Evolutionary conservation across 2,329 filamentous ascomycete species (phyloP), one percentile per base, ranked within the genome.

Genomic region (Pseudocercospora eumusae): DNA sequence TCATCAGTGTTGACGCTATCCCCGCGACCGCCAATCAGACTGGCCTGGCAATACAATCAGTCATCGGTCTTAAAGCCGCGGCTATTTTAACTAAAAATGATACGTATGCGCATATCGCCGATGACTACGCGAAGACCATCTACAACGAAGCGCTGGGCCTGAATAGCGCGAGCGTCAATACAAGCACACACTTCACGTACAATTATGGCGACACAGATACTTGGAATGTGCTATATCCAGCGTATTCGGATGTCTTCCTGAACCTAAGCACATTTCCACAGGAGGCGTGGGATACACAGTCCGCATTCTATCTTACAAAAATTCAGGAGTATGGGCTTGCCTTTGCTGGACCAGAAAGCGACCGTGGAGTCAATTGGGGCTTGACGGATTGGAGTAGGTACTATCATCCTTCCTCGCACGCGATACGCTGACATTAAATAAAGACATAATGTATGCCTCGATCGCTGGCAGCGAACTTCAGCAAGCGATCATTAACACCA

Each of bases 1-100:
- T 86, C 59, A 83, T 85, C 64, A 83, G 82, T 28, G 81, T 86
- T 54, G 77, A 82, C 67, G 83, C 83, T 27, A 85, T 86, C 79
- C 72, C 81, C 3, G 75, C 77, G 11, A 82, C 85, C 62, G 76
- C 83, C 8, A 77, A 77, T 20, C 67, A 81, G 49, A 78, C 79
- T 5, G 77, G 75, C 31, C 74, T 70, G 13, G 68, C 67, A 1
- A 66, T 70, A 6, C 68, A 70, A 56, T 66, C 64, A 9, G 59
- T 64, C 3, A 69, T 70, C 25, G 76, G 76, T 23, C 72, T 83
- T 56, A 61, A 70, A 5, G 74, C 69, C 2, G 81, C 82, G 58
- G 77, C 77, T 3, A 28, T 68, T 2, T 42, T 69, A 10, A 82
- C 80, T 13, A 80, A 81, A 4, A 73, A 79, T 20, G 69, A 76